A percentile compares a stretch with the other conserved stretches of the same genome.
These are phyloP conservation scores for Exsudoporus frostii DNA, from an alignment of 768 basidiomycete species.

Conservation along the genomic window DNA sequence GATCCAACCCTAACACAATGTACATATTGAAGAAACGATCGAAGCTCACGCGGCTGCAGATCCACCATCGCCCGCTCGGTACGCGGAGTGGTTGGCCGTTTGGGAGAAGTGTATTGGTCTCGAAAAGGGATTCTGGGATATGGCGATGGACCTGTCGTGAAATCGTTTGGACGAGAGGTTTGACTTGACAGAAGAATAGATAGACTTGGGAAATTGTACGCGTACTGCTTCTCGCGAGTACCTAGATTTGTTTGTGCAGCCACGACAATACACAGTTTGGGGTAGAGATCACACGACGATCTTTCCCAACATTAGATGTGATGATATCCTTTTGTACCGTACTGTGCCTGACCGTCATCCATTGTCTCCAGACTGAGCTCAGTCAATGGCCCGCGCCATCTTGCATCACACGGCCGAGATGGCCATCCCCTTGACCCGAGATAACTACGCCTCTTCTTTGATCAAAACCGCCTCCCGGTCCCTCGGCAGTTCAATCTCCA, in stretches of 20 bases:
- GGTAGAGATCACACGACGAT: neutral
- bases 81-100: constrained; percentile 64
- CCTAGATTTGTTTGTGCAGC: neutral
- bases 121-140: constrained; percentile 89
- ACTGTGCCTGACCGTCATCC: neutral
- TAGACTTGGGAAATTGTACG: neutral
- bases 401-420: neutral
- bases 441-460: neutral
- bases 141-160: constrained; percentile 40
- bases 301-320: neutral
- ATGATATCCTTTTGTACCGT: neutral
- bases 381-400: neutral
- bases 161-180: neutral
- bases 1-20: neutral
- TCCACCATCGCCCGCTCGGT: constrained; percentile 57
- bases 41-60: constrained; percentile 59
- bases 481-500: constrained; percentile 31
- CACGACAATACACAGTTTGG: neutral
- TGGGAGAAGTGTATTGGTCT: constrained; percentile 76
- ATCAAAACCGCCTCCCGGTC: neutral
- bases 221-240: neutral
- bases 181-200: no score
- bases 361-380: neutral
- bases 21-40: constrained; percentile 54
- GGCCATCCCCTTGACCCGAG: neutral